Evolutionary conservation across 306 rosid species (phyloP).

Genomic region (Cajanus cajan): DNA sequence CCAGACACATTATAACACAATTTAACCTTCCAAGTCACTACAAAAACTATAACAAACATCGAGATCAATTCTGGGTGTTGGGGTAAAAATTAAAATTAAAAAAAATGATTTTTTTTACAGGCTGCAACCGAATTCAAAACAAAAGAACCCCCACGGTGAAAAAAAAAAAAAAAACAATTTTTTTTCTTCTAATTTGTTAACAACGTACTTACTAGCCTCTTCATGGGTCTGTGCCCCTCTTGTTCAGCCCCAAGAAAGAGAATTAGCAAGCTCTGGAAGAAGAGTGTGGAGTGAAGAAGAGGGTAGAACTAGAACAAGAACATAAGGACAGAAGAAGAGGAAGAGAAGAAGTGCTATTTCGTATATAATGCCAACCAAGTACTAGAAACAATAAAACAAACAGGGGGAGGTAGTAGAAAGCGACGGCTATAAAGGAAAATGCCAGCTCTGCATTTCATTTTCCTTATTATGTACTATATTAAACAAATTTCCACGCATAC

Average conservation of each 20-base stretch:
- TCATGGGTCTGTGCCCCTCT: constrained; percentile 36
- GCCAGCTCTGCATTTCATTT: constrained; percentile 38
- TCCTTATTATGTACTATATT: background rate
- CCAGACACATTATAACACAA: constrained; percentile 18
- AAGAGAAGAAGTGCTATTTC: constrained; percentile 15
- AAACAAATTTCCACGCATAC: constrained; percentile 20
- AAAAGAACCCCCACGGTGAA: background rate
- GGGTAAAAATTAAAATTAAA: background rate
- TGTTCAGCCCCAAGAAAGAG: background rate
- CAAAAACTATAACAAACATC: background rate
- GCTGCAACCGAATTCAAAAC: background rate
- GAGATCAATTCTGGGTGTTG: constrained; percentile 3
- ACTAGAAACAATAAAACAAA: constrained; percentile 31
- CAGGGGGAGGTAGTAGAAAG: constrained; percentile 35
- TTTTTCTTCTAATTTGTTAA: background rate
- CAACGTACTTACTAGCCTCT: constrained; percentile 70
- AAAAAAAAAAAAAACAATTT: background rate
- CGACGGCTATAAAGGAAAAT: constrained; percentile 36
- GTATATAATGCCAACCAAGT: constrained; percentile 41
- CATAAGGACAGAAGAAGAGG: background rate
- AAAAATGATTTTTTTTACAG: background rate
- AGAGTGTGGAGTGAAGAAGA: constrained; percentile 18
- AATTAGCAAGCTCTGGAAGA: constrained; percentile 25
- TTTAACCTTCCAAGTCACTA: constrained; percentile 2
- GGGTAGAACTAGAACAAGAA: background rate